These are phyloP conservation scores for Fraxinus albicans DNA, from an alignment of 305 asterid species.

Conservation along the genomic window DNA sequence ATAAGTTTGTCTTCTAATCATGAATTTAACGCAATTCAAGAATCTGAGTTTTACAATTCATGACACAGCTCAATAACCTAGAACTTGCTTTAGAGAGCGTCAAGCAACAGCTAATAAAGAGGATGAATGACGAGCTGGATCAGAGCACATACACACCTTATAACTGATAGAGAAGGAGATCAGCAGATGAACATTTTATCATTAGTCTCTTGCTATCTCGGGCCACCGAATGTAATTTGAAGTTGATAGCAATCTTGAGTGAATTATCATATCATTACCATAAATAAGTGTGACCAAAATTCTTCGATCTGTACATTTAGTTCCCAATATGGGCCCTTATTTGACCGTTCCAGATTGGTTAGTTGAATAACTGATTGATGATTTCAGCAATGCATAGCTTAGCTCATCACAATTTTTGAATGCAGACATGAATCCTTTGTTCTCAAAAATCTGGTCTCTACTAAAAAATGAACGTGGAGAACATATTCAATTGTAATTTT, in stretches of 20 bases:
- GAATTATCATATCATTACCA: neutral
- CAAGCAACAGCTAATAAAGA: slow-evolving; percentile 56
- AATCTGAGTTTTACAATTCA: slow-evolving; percentile 19
- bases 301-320: neutral
- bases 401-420: neutral
- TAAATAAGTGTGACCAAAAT: neutral
- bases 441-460: neutral
- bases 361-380: neutral
- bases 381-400: neutral
- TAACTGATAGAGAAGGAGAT: neutral
- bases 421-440: neutral
- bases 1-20: neutral
- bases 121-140: slow-evolving; percentile 34
- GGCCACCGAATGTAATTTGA: neutral
- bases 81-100: slow-evolving; percentile 62
- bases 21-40: neutral
- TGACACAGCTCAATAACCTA: slow-evolving; percentile 55
- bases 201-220: neutral
- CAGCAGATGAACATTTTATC: neutral
- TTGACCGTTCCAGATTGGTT: neutral
- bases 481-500: neutral
- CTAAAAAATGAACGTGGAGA: neutral
- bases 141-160: slow-evolving; percentile 18
- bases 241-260: neutral
- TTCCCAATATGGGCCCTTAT: neutral